Percentiles rank a stretch among this genome's conserved stretches.
These are phyloP conservation scores for Solanum lycopersicoides DNA, from an alignment of 257 asterid species.

Conservation along the genomic window DNA sequence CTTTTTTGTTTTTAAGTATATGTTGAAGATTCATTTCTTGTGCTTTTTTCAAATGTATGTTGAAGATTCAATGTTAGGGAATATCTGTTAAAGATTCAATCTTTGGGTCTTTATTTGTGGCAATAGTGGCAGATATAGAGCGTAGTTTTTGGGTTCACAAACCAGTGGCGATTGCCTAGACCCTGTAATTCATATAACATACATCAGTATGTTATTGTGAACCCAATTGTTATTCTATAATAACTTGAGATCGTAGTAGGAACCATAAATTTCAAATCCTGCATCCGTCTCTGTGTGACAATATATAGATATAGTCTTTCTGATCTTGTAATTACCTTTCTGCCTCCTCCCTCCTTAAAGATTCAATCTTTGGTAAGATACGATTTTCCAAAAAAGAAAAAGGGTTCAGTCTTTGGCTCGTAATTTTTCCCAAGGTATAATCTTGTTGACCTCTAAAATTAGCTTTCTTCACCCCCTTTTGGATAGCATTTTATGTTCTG, in stretches of 20 bases:
- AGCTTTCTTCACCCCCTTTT: too few species aligned
- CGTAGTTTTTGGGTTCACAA: neutral
- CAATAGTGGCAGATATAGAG: neutral
- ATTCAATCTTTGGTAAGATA: neutral
- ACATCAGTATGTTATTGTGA: neutral
- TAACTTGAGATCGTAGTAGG: neutral
- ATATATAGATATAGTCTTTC: neutral
- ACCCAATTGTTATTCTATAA: neutral
- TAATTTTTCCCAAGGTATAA: too few species aligned
- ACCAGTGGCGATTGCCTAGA: neutral
- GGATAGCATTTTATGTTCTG: too few species aligned
- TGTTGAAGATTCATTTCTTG: neutral
- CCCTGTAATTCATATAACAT: neutral
- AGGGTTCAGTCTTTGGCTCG: too few species aligned
- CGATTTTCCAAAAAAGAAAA: too few species aligned
- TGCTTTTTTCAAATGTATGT: neutral
- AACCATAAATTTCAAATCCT: neutral
- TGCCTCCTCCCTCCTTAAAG: neutral
- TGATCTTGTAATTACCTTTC: neutral
- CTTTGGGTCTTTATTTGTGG: neutral
- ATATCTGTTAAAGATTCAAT: neutral
- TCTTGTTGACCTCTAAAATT: too few species aligned
- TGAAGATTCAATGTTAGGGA: neutral
- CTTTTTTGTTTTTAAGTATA: neutral
- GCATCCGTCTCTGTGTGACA: too few species aligned